These are phyloP conservation scores for Debaryomyces castellii DNA, from an alignment of 805 yeast genomes.

Conservation along the genomic window DNA sequence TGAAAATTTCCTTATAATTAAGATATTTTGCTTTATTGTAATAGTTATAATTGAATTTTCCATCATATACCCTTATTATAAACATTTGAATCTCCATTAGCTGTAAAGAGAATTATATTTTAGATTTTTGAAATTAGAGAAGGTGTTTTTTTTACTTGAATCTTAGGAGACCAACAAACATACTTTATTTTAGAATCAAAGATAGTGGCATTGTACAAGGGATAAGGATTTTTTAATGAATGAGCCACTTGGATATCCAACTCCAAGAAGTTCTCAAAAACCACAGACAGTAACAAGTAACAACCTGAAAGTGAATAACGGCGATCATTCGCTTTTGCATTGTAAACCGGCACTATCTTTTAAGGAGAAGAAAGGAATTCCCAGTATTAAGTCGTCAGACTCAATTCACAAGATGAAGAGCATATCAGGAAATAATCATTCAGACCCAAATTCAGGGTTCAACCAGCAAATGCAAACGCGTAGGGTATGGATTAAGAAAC, in stretches of 20 bases:
- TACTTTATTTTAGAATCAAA: not conserved
- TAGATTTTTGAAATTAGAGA: not conserved
- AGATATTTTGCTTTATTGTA: not conserved
- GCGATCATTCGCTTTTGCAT: not conserved
- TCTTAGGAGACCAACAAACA: not conserved
- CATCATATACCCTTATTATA: not conserved
- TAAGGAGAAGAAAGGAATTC: not conserved
- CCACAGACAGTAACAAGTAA: not conserved
- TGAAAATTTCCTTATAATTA: not conserved
- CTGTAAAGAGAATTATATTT: not conserved
- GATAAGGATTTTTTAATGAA: not conserved
- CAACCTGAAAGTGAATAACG: not conserved
- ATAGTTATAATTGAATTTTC: not conserved
- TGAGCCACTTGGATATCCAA: not conserved
- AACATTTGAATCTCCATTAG: not conserved
- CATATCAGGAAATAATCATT: not conserved
- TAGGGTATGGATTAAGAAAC: slow-evolving; percentile 57
- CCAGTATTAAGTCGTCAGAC: not conserved
- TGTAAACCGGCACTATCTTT: not conserved
- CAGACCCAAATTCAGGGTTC: not conserved
- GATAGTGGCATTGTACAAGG: not conserved
- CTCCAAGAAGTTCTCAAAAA: not conserved
- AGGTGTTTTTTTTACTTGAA: not conserved
- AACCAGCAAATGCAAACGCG: slow-evolving; percentile 14
- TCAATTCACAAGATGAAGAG: not conserved